Evolutionary conservation across 2,329 filamentous ascomycete species (phyloP), one percentile per base, ranked within the genome.

Genomic region (Arthrobotrys sphaeroides): DNA sequence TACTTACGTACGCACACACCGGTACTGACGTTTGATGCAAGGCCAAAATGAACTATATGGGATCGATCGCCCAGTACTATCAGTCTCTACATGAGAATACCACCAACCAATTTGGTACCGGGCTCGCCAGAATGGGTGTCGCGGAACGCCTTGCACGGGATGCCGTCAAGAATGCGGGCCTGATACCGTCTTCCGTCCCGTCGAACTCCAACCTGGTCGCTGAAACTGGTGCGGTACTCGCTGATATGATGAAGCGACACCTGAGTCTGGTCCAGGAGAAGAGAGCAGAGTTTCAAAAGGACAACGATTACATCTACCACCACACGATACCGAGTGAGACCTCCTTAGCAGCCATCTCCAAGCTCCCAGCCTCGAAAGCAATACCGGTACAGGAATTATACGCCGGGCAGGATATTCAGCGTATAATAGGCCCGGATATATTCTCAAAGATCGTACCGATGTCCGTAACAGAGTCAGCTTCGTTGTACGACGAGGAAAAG

Each of bases 271-370:
- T 97, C 2, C 91, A 96, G 81, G 91, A 94, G 77, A 94, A 91
- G 81, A 84, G 97, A 20, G 85, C 85, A 16, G 90, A 92, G 75
- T 86, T 94, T 57, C 86, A 87, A 78, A 97, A 96, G 80, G 95
- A 99, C 82, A 99, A 99, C 79, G 95, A 99, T 81, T 98, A 95
- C 82, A 97, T 99, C 81, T 99, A 99, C 81, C 95, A 99, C 81
- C 93, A 98, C 79, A 90, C 89, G 0, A 90, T 99, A 1, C 94
- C 95, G 0, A 90, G 90, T 7, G 93, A 97, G 82, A 91, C 93
- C 2, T 90, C 90, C 26, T 84, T 99, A 10, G 85, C 92, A 0
- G 87, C 90, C 0, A 93, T 99, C 55, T 88, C 93, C 2, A 99
- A 98, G 82, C 86, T 98, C 13, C 93, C 94, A 3, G 96, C 95